A percentile compares a stretch with the other conserved stretches of the same genome.
Evolutionary conservation across 257 asterid species (phyloP).

Genomic region (Primulina huaijiensis): DNA sequence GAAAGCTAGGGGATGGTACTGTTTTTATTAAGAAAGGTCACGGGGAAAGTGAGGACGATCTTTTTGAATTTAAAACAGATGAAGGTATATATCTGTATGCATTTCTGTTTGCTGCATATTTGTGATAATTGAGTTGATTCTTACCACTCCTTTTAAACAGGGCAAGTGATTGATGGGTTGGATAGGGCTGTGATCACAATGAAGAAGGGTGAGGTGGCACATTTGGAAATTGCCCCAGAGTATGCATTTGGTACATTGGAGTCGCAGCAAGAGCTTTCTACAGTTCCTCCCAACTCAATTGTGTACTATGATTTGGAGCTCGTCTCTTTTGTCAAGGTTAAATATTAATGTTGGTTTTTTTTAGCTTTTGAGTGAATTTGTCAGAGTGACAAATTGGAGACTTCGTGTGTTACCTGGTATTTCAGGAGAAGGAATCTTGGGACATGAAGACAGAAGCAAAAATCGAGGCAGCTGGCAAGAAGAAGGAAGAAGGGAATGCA

Average conservation of each 20-base stretch:
- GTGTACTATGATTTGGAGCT: slow-evolving; percentile 58
- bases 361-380: not conserved
- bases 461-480: slow-evolving; percentile 65
- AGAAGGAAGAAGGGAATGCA: slow-evolving; percentile 70
- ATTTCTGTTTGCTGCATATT: not conserved
- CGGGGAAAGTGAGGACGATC: slow-evolving; percentile 46
- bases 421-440: slow-evolving; percentile 78
- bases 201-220: slow-evolving; percentile 66
- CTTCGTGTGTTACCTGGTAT: not conserved
- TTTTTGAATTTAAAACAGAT: slow-evolving; percentile 64
- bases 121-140: not conserved
- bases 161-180: slow-evolving; percentile 65
- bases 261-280: slow-evolving; percentile 51
- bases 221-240: slow-evolving; percentile 53
- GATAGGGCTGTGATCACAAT: slow-evolving; percentile 56
- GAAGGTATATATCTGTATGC: slow-evolving; percentile 41
- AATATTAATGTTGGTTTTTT: not conserved
- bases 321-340: slow-evolving; percentile 60
- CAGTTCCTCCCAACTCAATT: slow-evolving; percentile 65
- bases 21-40: slow-evolving; percentile 50
- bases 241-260: slow-evolving; percentile 61
- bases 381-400: not conserved
- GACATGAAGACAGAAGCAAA: slow-evolving; percentile 61
- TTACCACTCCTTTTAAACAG: slow-evolving; percentile 29
- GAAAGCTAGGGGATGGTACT: slow-evolving; percentile 65